These are phyloP conservation scores for Lagerstroemia speciosa DNA, from an alignment of 345 rosid species.

Conservation along the genomic window DNA sequence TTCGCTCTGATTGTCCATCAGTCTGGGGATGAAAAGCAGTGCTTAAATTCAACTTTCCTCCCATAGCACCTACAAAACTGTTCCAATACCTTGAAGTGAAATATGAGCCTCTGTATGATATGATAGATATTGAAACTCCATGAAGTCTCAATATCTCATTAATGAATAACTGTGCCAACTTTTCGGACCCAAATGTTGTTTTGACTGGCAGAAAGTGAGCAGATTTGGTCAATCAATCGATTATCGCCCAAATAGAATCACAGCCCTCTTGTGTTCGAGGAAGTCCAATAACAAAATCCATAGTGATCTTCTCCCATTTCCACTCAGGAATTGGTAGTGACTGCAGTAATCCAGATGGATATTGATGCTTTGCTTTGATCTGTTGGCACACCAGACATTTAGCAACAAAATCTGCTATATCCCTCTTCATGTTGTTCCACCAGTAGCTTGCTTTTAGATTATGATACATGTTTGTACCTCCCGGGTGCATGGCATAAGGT, in stretches of 20 bases:
- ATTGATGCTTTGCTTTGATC: background rate
- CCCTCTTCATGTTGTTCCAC: background rate
- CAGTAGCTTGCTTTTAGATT: background rate
- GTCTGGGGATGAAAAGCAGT: background rate
- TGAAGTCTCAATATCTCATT: background rate
- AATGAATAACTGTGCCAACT: background rate
- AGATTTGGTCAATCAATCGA: constrained; percentile 3
- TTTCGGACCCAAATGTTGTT: background rate
- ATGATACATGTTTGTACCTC: constrained; percentile 6
- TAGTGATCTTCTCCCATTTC: too few relatives aligned
- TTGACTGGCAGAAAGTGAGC: background rate
- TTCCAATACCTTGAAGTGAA: background rate
- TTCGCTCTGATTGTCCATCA: background rate
- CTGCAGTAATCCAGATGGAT: background rate
- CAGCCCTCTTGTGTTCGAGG: background rate
- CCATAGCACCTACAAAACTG: background rate
- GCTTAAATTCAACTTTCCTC: background rate
- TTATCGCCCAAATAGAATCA: background rate
- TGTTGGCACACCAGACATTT: background rate
- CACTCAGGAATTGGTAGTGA: background rate
- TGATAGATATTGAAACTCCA: background rate
- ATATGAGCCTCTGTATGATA: background rate
- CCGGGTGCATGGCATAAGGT: background rate
- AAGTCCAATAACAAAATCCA: too few relatives aligned
- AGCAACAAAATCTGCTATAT: background rate